phyloP scores from a whole-genome alignment of 2,329 filamentous ascomycete species.

The Colletotrichum neosansevieriae region DNA sequence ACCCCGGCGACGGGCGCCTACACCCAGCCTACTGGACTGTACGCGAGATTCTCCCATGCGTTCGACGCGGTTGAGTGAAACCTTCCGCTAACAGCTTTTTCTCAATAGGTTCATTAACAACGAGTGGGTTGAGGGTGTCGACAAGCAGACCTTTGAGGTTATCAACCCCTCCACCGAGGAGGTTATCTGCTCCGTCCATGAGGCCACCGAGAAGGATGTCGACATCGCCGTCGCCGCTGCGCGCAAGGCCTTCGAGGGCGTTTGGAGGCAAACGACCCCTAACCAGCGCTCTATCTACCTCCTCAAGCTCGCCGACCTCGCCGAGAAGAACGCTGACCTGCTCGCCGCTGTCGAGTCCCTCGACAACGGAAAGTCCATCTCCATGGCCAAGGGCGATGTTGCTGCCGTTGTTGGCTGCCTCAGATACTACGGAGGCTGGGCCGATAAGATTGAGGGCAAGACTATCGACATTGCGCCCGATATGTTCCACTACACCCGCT shows the following conservation, averaged over 20 bases:
- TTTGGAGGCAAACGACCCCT: constrained; percentile 77
- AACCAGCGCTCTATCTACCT: constrained; percentile 77
- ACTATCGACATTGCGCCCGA: constrained; percentile 83
- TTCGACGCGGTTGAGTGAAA: not conserved
- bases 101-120: constrained; percentile 87
- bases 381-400: constrained; percentile 82
- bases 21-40: constrained; percentile 73
- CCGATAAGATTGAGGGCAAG: constrained; percentile 92
- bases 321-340: constrained; percentile 81
- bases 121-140: constrained; percentile 85
- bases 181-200: constrained; percentile 84
- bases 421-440: constrained; percentile 81
- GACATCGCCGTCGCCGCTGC: constrained; percentile 86
- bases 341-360: constrained; percentile 87
- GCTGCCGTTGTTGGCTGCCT: constrained; percentile 75
- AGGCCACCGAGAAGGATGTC: constrained; percentile 89
- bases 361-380: constrained; percentile 88
- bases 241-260: constrained; percentile 84
- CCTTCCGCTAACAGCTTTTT: not conserved
- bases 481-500: constrained; percentile 86
- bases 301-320: constrained; percentile 81
- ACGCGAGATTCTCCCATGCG: constrained; percentile 48
- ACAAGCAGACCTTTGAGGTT: constrained; percentile 92
- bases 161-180: constrained; percentile 90
- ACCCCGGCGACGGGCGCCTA: constrained; percentile 74